Evolutionary conservation across 495 filamentous ascomycete species (phyloP).

Genomic region (Neurospora tetrasperma): DNA sequence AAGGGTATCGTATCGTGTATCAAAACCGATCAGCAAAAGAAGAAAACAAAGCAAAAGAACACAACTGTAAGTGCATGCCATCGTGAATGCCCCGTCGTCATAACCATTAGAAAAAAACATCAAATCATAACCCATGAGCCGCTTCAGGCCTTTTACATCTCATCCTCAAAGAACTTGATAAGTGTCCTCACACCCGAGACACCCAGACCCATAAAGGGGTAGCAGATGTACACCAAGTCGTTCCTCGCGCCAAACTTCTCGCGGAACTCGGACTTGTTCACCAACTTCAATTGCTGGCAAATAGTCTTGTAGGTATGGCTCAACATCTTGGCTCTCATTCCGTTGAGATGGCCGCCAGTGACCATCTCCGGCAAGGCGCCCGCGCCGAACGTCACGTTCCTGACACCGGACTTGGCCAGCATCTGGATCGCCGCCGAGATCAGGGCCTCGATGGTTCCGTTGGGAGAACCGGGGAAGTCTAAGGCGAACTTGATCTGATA

Average conservation of each 20-base stretch:
- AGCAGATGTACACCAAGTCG: slow-evolving; percentile 71
- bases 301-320: slow-evolving; percentile 67
- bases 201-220: slow-evolving; percentile 69
- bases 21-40: background rate
- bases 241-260: slow-evolving; percentile 74
- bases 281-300: slow-evolving; percentile 64
- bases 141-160: slow-evolving; percentile 22
- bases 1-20: background rate
- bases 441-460: slow-evolving; percentile 68
- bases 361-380: slow-evolving; percentile 58
- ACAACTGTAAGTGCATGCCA: background rate
- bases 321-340: slow-evolving; percentile 61
- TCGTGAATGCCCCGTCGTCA: background rate
- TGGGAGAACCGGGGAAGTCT: slow-evolving; percentile 71
- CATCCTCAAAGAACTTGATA: slow-evolving; percentile 76
- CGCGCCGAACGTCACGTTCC: slow-evolving; percentile 67
- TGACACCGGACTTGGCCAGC: slow-evolving; percentile 51
- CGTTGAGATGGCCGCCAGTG: slow-evolving; percentile 65
- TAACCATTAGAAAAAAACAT: background rate
- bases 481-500: slow-evolving; percentile 85
- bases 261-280: slow-evolving; percentile 75
- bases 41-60: background rate
- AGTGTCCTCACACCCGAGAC: slow-evolving; percentile 65
- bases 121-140: background rate
- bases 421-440: slow-evolving; percentile 67